phyloP scores from a whole-genome alignment of 306 rosid genomes.

The Cucurbita ficifolia region DNA sequence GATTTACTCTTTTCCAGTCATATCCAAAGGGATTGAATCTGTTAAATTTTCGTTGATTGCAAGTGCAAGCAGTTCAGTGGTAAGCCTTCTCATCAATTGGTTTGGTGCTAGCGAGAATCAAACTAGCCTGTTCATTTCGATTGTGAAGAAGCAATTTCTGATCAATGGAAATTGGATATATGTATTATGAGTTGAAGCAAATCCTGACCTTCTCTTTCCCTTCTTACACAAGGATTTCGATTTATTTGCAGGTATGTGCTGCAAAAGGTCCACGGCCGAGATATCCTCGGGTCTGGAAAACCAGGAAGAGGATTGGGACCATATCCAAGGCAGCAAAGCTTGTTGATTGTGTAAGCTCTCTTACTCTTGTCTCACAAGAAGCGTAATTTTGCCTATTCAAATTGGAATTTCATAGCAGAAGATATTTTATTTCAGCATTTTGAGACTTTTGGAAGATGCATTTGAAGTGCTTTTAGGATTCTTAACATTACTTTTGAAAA shows the following conservation, averaged over 20 bases:
- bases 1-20: conserved; percentile 30
- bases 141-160: neutral
- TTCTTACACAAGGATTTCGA: neutral
- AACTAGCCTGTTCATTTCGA: neutral
- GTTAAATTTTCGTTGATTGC: conserved; percentile 15
- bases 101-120: neutral
- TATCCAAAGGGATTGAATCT: conserved; percentile 25
- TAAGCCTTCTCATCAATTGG: conserved; percentile 18
- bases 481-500: neutral
- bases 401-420: no score
- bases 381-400: no score
- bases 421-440: neutral
- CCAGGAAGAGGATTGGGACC: conserved; percentile 58
- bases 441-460: neutral
- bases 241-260: conserved; percentile 50
- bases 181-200: neutral
- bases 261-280: conserved; percentile 91
- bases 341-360: conserved; percentile 50
- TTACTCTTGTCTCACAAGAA: neutral
- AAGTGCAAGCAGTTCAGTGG: conserved; percentile 36
- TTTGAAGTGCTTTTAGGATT: neutral
- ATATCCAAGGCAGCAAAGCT: conserved; percentile 72
- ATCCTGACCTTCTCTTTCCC: neutral
- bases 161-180: neutral
- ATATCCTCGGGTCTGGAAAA: conserved; percentile 89